These are phyloP conservation scores for Taxawa tesnikishii DNA, from an alignment of 2,329 filamentous ascomycete species.

Conservation along the genomic window DNA sequence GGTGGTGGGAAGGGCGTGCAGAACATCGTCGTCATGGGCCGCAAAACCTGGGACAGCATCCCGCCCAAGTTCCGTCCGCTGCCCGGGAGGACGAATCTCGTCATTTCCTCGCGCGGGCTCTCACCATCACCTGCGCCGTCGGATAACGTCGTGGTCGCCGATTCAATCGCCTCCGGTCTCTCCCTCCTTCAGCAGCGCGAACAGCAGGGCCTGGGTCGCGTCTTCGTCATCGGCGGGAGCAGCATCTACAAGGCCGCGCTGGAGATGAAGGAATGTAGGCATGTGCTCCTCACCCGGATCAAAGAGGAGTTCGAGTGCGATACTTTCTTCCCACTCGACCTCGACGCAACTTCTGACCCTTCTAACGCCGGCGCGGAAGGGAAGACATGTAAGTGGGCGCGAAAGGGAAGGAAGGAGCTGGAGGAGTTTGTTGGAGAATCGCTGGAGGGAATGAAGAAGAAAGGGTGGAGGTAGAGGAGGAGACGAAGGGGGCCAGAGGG, in stretches of 20 bases:
- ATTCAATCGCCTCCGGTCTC: constrained; percentile 22
- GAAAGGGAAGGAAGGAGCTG: constrained; percentile 39
- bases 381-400: constrained; percentile 49
- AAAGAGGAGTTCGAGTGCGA: constrained; percentile 62
- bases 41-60: constrained; percentile 92
- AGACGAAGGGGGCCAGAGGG: no score
- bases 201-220: constrained; percentile 31
- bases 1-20: constrained; percentile 9
- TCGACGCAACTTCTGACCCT: no score
- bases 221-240: constrained; percentile 84
- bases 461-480: constrained; percentile 53
- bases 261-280: constrained; percentile 40
- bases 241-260: constrained; percentile 72
- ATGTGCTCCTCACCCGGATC: constrained; percentile 60
- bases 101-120: constrained; percentile 44
- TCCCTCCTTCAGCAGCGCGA: constrained; percentile 12
- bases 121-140: constrained; percentile 9
- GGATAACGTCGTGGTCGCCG: constrained; percentile 43
- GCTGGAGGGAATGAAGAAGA: constrained; percentile 44
- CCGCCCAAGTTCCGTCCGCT: constrained; percentile 68
- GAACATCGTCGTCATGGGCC: constrained; percentile 84
- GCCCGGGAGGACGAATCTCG: constrained; percentile 66
- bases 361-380: constrained; percentile 12
- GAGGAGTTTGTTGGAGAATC: constrained; percentile 55
- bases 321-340: constrained; percentile 54